Base-by-base conservation (phyloP, 108 stramenopile species). In the Cylindrotheca fusiformis region DNA sequence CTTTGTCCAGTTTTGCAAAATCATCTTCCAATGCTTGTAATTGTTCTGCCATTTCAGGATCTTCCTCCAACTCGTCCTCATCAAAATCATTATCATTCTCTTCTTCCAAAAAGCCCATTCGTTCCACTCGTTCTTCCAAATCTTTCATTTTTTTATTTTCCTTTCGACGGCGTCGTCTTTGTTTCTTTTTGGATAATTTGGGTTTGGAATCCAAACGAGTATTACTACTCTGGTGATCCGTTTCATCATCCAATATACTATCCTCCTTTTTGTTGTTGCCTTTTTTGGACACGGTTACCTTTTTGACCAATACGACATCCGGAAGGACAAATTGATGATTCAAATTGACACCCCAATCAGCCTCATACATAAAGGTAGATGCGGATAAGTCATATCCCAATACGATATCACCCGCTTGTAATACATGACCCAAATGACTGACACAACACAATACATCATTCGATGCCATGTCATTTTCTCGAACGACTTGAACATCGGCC, bases 251-350 rank as follows among this genome's bases (percentile, higher is more conserved):
- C 27, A 45, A 69, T 5, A 23, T 4, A 21, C 23, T n/a, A 44
- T 33, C 12, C 30, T 65, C 30, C 28, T 71, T 10, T 12, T 10
- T 22, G 45, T 45, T 18, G 1, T 41, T 12, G 3, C 25, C 48
- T 25, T 41, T 65, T 49, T 56, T 58, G 21, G 45, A 55, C 10
- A 82, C 71, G 60, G 77, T 81, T 2, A 91, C 79, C 72, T 99
- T 99, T 48, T 96, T 94, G 30, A 99, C 96, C 36, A 99, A 74
- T 3, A 99, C 90, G 20, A 96, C 82, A 74, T 99, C 97, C 1
- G 97, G 99, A 56, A 97, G 52, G 27, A 75, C 74, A 63, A 87
- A 85, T 55, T 72, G 82, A 41, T 52, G 30, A 59, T 83, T 60
- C 3, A 79, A 14, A 73, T 75, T 46, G 32, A 61, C 65, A 23